phyloP scores from a whole-genome alignment of 352 stramenopile genomes.

The Phytophthora ramorum region DNA sequence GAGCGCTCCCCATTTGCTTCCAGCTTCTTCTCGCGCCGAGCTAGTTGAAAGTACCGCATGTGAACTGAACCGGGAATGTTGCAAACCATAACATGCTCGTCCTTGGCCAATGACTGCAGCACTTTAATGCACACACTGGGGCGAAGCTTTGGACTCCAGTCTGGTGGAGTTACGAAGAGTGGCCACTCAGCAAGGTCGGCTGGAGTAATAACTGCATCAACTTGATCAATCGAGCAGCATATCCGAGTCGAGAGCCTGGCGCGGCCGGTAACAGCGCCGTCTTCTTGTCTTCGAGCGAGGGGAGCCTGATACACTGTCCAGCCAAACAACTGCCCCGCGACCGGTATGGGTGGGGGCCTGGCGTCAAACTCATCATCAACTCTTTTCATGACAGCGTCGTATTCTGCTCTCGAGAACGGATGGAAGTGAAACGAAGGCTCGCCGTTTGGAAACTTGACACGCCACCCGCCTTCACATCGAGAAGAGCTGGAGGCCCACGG shows the following conservation, averaged over 20 bases:
- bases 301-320: neutral
- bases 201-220: neutral
- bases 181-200: slow-evolving; percentile 2
- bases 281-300: neutral
- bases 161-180: neutral
- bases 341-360: neutral
- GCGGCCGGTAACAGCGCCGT: neutral
- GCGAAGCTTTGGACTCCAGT: neutral
- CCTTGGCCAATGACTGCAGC: slow-evolving; percentile 25
- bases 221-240: neutral
- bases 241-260: neutral
- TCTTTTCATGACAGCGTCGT: slow-evolving; percentile 15
- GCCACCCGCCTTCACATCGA: neutral
- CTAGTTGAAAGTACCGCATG: slow-evolving; percentile 27
- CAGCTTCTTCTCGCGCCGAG: slow-evolving; percentile 1
- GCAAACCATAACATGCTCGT: slow-evolving; percentile 23
- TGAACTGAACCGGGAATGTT: slow-evolving; percentile 17
- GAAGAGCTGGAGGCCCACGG: neutral
- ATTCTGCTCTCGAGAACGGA: slow-evolving; percentile 25
- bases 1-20: slow-evolving; percentile 16
- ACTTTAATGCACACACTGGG: slow-evolving; percentile 17
- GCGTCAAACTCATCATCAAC: slow-evolving; percentile 17
- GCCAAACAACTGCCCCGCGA: neutral
- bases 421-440: slow-evolving; percentile 39
- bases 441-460: slow-evolving; percentile 22